phyloP scores from a whole-genome alignment of 352 stramenopile genomes.

The Pythium folliculosum region DNA sequence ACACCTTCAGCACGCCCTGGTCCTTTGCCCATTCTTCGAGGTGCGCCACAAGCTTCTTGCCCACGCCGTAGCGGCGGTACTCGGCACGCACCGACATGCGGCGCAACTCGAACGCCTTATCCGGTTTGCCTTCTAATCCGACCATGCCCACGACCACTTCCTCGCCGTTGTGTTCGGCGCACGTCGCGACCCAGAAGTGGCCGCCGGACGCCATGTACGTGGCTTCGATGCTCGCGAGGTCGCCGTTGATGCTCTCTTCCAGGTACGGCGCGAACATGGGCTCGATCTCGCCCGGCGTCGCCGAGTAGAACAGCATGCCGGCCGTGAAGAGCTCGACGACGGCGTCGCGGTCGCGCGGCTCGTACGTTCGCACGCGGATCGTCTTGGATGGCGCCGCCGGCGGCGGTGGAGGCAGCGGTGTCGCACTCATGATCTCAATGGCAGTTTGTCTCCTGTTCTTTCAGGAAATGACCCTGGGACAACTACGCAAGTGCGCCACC shows the following conservation, averaged over 20 bases:
- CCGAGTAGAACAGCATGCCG: slow-evolving; percentile 22
- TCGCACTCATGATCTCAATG: background rate
- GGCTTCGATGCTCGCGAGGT: slow-evolving; percentile 39
- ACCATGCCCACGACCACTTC: slow-evolving; percentile 34
- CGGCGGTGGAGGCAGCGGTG: background rate
- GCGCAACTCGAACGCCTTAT: slow-evolving; percentile 34
- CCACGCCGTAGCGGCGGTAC: slow-evolving; percentile 38
- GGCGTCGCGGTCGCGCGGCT: background rate
- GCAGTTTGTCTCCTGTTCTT: background rate
- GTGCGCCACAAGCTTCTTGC: slow-evolving; percentile 32
- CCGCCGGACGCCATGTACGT: slow-evolving; percentile 37
- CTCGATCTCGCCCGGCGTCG: background rate
- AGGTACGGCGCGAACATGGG: slow-evolving; percentile 28
- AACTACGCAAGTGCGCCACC: too few relatives aligned
- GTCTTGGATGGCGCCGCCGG: background rate
- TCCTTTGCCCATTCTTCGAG: slow-evolving; percentile 43
- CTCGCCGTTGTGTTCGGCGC: slow-evolving; percentile 13
- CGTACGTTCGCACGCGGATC: slow-evolving; percentile 32
- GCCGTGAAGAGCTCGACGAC: slow-evolving; percentile 30
- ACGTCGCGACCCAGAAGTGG: slow-evolving; percentile 52
- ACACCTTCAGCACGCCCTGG: slow-evolving; percentile 35
- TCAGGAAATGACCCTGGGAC: background rate
- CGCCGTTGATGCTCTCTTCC: slow-evolving; percentile 29
- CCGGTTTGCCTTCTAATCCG: slow-evolving; percentile 26
- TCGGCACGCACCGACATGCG: slow-evolving; percentile 48